Conservation (phyloP, 495 filamentous ascomycete genomes). For the Penicillium cataractarum region DNA sequence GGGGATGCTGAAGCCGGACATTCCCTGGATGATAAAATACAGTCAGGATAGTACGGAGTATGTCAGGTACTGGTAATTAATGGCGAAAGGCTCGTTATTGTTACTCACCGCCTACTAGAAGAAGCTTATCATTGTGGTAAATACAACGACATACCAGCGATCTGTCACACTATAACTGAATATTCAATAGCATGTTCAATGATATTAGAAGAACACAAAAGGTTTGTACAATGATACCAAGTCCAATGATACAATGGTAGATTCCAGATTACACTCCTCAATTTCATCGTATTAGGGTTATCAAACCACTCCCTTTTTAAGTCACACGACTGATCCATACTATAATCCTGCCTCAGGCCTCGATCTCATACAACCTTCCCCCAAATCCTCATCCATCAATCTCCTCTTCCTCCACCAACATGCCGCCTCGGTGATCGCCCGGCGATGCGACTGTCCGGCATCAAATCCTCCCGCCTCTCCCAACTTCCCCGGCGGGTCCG, state of each 20-base stretch:
- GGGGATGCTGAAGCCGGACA: neutral
- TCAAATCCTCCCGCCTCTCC: slow-evolving; percentile 19
- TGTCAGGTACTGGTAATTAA: neutral
- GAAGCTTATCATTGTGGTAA: neutral
- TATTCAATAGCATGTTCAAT: neutral
- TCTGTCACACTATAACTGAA: neutral
- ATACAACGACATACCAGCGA: neutral
- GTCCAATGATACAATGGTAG: neutral
- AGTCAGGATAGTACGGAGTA: neutral
- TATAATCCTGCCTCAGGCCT: neutral
- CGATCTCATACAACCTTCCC: neutral
- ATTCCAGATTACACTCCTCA: neutral
- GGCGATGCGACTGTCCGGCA: slow-evolving; percentile 34
- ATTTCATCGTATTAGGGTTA: neutral
- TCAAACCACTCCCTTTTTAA: neutral
- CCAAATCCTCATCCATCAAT: neutral
- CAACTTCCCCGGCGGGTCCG: slow-evolving; percentile 24
- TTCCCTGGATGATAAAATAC: neutral
- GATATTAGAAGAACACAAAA: neutral
- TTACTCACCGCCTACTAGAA: neutral
- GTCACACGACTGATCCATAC: neutral
- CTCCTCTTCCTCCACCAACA: neutral
- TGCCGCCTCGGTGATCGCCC: slow-evolving; percentile 23
- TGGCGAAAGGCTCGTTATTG: neutral
- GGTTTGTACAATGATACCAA: neutral